Evolutionary conservation across 2,329 filamentous ascomycete species (phyloP).

Genomic region (Talaromyces sp.): DNA sequence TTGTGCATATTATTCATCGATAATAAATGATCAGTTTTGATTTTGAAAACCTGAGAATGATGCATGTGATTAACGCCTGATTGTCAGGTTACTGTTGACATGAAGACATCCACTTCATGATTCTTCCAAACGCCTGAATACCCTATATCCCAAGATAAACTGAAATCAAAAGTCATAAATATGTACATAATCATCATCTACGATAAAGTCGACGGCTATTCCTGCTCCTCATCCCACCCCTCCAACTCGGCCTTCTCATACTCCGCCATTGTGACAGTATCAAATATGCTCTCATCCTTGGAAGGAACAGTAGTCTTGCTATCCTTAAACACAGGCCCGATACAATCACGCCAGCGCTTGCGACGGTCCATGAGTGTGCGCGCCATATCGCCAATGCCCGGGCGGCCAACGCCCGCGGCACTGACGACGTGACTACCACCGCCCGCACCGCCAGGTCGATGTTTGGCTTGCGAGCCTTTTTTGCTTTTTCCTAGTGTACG

Average conservation of each 20-base stretch:
- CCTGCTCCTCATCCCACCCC: conserved; percentile 75
- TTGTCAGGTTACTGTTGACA: neutral
- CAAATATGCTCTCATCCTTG: conserved; percentile 69
- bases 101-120: neutral
- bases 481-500: conserved; percentile 91
- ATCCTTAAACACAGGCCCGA: conserved; percentile 85
- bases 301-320: conserved; percentile 73
- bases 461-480: conserved; percentile 68
- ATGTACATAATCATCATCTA: neutral
- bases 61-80: neutral
- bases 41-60: too few relatives aligned
- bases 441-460: conserved; percentile 63
- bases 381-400: conserved; percentile 79
- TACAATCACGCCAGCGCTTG: conserved; percentile 83
- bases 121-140: conserved; percentile 1
- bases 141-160: neutral
- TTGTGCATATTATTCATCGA: conserved; percentile 47
- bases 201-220: conserved; percentile 41
- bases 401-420: conserved; percentile 46
- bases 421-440: conserved; percentile 60
- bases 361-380: conserved; percentile 89
- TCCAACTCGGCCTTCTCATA: conserved; percentile 74
- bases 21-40: conserved; percentile 21
- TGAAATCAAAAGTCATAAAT: neutral
- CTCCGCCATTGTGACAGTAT: conserved; percentile 66